A percentile compares a stretch with the other conserved stretches of the same genome.
Evolutionary conservation across 2,329 filamentous ascomycete genomes (phyloP).

Genomic region (Aspergillus uvarum): DNA sequence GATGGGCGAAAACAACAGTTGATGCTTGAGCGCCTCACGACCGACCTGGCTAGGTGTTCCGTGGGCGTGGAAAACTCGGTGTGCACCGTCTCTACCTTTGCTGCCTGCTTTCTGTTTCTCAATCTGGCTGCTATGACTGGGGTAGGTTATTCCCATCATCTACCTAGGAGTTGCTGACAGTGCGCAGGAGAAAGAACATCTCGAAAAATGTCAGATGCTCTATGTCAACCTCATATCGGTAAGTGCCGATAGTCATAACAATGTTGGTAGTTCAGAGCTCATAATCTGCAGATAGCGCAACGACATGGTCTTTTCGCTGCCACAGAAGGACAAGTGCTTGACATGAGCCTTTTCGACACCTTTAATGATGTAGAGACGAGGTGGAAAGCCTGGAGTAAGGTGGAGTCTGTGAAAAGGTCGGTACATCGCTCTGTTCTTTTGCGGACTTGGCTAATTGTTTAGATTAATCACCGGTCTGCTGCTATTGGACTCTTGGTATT

Average conservation of each 20-base stretch:
- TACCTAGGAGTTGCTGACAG: neutral
- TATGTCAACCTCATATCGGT: constrained; percentile 52
- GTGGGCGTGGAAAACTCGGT: constrained; percentile 41
- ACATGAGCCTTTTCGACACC: constrained; percentile 43
- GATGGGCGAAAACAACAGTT: constrained; percentile 14
- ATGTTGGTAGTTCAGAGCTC: neutral
- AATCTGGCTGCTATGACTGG: constrained; percentile 52
- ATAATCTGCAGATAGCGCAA: constrained; percentile 41
- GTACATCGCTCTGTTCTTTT: constrained; percentile 15
- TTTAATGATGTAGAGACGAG: constrained; percentile 47
- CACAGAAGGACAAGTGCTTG: constrained; percentile 46
- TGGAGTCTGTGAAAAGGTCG: constrained; percentile 53
- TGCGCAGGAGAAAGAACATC: constrained; percentile 40
- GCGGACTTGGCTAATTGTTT: neutral
- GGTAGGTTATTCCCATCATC: constrained; percentile 18
- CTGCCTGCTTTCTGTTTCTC: constrained; percentile 50
- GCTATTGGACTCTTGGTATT: constrained; percentile 50
- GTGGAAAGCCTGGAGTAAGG: constrained; percentile 55
- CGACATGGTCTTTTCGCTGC: constrained; percentile 52
- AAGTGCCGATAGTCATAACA: constrained; percentile 9
- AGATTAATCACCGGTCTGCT: constrained; percentile 50
- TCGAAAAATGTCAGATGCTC: constrained; percentile 53
- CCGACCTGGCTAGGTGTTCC: constrained; percentile 46
- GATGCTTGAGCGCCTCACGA: constrained; percentile 42
- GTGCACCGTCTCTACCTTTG: constrained; percentile 48